Conservation (phyloP, 1,139 yeast genomes). For the Nadsonia starkeyi-henricii region DNA sequence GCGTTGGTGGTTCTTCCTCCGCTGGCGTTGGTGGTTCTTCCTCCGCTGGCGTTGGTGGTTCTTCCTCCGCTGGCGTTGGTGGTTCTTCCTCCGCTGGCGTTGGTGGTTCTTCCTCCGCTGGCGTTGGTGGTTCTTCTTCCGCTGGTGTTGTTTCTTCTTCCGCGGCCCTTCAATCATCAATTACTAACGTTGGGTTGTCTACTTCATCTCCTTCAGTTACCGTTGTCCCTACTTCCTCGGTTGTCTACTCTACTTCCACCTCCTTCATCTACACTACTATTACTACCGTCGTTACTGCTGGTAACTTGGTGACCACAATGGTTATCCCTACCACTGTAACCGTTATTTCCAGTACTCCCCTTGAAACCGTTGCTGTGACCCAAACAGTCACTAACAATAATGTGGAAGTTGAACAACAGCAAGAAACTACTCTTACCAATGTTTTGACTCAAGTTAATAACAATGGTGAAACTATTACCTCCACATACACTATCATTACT, state of each 20-base stretch:
- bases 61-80: conserved; percentile 2
- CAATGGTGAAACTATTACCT: conserved; percentile 1
- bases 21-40: conserved; percentile 5
- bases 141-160: conserved; percentile 6
- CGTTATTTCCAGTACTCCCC: not conserved
- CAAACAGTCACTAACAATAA: conserved; percentile 1
- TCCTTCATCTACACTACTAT: not conserved
- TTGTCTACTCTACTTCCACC: not conserved
- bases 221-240: not conserved
- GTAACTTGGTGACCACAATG: conserved; percentile 8
- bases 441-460: not conserved
- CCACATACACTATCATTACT: not conserved
- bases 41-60: not conserved
- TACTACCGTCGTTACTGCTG: conserved; percentile 3
- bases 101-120: conserved; percentile 2
- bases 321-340: not conserved
- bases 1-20: conserved; percentile 3
- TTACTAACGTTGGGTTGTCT: conserved; percentile 1
- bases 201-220: conserved; percentile 3
- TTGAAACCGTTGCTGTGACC: conserved; percentile 1
- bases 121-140: conserved; percentile 3
- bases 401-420: conserved; percentile 1
- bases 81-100: conserved; percentile 1
- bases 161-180: conserved; percentile 4
- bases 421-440: not conserved